Percentiles rank a stretch among this genome's conserved stretches.
Evolutionary conservation across 192 early-diverging fungal species (phyloP).

Genomic region (Backusella circina): DNA sequence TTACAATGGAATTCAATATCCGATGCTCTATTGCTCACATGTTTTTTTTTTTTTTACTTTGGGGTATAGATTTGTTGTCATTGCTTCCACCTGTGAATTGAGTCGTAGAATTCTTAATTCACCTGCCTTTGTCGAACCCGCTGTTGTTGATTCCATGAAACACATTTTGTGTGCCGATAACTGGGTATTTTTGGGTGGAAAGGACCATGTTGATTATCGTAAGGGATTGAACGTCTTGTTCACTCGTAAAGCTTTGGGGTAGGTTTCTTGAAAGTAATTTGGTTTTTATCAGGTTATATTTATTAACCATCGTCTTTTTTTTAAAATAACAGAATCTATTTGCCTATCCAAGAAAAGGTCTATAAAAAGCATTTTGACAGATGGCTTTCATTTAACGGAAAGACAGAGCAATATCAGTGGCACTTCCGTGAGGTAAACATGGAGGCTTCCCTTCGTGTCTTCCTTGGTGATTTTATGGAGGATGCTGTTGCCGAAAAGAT

Average conservation of each 20-base stretch:
- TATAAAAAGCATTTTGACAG: slow-evolving; percentile 38
- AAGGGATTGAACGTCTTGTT: slow-evolving; percentile 39
- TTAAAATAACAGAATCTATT: slow-evolving; percentile 28
- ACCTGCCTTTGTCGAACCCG: slow-evolving; percentile 31
- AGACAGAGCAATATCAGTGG: slow-evolving; percentile 31
- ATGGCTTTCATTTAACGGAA: slow-evolving; percentile 32
- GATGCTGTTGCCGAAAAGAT: slow-evolving; percentile 31
- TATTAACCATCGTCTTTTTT: background rate
- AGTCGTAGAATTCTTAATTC: slow-evolving; percentile 41
- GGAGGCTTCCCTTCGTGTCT: slow-evolving; percentile 40
- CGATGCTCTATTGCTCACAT: background rate
- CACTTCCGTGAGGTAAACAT: slow-evolving; percentile 44
- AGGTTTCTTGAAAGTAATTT: background rate
- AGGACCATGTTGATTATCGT: slow-evolving; percentile 37
- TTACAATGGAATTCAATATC: background rate
- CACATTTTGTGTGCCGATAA: slow-evolving; percentile 38
- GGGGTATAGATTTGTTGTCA: slow-evolving; percentile 38
- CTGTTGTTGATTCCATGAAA: slow-evolving; percentile 37
- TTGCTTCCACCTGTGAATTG: slow-evolving; percentile 41
- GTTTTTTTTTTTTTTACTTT: background rate
- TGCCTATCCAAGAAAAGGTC: slow-evolving; percentile 34
- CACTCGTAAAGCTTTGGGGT: slow-evolving; percentile 37
- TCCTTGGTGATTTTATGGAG: slow-evolving; percentile 34
- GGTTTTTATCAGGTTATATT: background rate
- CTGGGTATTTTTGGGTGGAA: slow-evolving; percentile 39